These are phyloP conservation scores for Parastagonospora avenae DNA, from an alignment of 2,329 filamentous ascomycete species.

Conservation along the genomic window DNA sequence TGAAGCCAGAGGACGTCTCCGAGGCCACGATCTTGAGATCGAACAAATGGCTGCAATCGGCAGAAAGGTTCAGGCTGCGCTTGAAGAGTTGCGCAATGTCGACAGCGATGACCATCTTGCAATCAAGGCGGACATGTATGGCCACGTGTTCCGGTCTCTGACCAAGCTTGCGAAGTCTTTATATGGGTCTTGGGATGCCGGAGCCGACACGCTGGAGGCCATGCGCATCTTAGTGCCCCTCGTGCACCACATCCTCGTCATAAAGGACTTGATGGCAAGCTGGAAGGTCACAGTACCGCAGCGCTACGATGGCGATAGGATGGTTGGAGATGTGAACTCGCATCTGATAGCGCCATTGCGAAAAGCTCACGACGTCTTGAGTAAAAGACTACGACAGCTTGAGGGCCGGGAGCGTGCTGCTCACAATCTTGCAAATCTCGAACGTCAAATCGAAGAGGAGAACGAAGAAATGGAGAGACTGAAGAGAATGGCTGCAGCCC, in stretches of 20 bases:
- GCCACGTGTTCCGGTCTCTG: slow-evolving; percentile 30
- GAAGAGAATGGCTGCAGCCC: slow-evolving; percentile 1
- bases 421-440: slow-evolving; percentile 5
- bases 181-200: slow-evolving; percentile 18
- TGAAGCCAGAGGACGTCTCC: neutral
- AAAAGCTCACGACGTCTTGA: slow-evolving; percentile 8
- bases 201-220: slow-evolving; percentile 11
- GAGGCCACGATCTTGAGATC: slow-evolving; percentile 7
- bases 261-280: slow-evolving; percentile 28
- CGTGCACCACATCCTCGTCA: slow-evolving; percentile 18
- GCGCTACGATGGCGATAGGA: slow-evolving; percentile 19
- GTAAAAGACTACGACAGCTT: slow-evolving; percentile 5
- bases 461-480: slow-evolving; percentile 2
- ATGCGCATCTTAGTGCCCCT: slow-evolving; percentile 24
- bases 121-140: slow-evolving; percentile 37
- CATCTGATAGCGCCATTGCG: slow-evolving; percentile 36
- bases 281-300: slow-evolving; percentile 27
- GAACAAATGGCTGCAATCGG: slow-evolving; percentile 12
- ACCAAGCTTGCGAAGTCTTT: slow-evolving; percentile 18
- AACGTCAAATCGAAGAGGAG: slow-evolving; percentile 11
- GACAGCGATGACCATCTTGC: slow-evolving; percentile 4
- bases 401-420: slow-evolving; percentile 8
- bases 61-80: slow-evolving; percentile 9
- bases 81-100: slow-evolving; percentile 7
- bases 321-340: slow-evolving; percentile 28